Percentiles rank a stretch among this genome's conserved stretches.
Evolutionary conservation across 768 basidiomycete species (phyloP).

Genomic region (Mycena indigotica): DNA sequence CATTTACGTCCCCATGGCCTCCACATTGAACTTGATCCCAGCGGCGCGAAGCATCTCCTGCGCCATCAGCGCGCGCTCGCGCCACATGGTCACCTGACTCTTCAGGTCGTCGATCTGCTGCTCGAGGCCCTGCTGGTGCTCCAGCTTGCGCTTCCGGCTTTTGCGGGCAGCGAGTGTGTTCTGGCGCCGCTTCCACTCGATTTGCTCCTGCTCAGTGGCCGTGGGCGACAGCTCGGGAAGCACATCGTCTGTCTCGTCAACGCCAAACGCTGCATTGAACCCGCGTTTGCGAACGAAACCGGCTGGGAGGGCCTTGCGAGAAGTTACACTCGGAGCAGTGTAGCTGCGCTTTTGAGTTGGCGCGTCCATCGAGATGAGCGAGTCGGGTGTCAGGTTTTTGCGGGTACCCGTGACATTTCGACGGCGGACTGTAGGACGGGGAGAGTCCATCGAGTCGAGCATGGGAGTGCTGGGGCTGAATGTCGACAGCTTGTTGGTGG

Average conservation of each 20-base stretch:
- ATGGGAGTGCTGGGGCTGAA: constrained; percentile 16
- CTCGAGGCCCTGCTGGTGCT: constrained; percentile 60
- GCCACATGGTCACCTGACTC: constrained; percentile 54
- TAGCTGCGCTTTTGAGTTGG: constrained; percentile 65
- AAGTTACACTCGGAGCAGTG: constrained; percentile 52
- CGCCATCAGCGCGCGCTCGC: constrained; percentile 36
- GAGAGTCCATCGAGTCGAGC: constrained; percentile 10
- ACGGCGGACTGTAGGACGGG: neutral
- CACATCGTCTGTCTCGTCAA: constrained; percentile 37
- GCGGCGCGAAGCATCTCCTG: constrained; percentile 47
- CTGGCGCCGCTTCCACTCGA: constrained; percentile 65
- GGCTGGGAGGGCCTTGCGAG: constrained; percentile 59
- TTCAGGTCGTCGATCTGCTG: constrained; percentile 40
- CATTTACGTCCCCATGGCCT: neutral
- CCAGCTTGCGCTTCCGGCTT: constrained; percentile 64
- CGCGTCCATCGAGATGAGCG: constrained; percentile 54
- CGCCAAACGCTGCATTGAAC: constrained; percentile 32
- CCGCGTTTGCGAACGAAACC: constrained; percentile 51
- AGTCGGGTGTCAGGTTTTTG: constrained; percentile 51
- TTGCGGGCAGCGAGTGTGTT: constrained; percentile 72
- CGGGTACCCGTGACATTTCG: constrained; percentile 45
- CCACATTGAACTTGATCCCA: constrained; percentile 26
- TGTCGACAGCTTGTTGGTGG: constrained; percentile 7
- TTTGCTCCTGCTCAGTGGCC: constrained; percentile 49
- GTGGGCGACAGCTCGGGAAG: constrained; percentile 8